A percentile compares a stretch with the other conserved stretches of the same genome.
These are phyloP conservation scores for Tetracladium marchalianum DNA, from an alignment of 495 filamentous ascomycete species.

Conservation along the genomic window DNA sequence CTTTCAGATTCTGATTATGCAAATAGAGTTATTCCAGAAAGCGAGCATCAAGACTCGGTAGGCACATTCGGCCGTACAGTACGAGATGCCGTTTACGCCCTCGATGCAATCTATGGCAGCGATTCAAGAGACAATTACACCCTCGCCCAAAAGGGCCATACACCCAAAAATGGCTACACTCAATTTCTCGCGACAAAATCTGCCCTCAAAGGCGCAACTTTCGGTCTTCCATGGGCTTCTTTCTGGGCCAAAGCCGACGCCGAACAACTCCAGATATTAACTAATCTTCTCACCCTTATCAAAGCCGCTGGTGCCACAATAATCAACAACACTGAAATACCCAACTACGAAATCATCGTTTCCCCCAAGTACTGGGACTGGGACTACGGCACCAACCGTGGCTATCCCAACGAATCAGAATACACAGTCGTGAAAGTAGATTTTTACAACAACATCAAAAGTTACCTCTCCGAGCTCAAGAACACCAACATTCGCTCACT, in stretches of 20 bases:
- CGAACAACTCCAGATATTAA: slow-evolving; percentile 41
- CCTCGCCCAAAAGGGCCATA: slow-evolving; percentile 35
- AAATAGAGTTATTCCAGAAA: slow-evolving; percentile 52
- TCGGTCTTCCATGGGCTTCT: slow-evolving; percentile 60
- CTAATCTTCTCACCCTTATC: slow-evolving; percentile 44
- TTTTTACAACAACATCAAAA: slow-evolving; percentile 64
- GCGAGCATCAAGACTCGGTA: slow-evolving; percentile 54
- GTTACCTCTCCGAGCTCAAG: slow-evolving; percentile 53
- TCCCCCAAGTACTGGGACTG: slow-evolving; percentile 59
- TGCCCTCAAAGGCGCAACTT: slow-evolving; percentile 49
- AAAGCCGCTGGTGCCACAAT: slow-evolving; percentile 53
- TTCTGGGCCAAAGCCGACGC: slow-evolving; percentile 52
- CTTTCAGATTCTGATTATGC: not conserved
- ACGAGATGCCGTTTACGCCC: slow-evolving; percentile 51
- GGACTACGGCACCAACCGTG: slow-evolving; percentile 55
- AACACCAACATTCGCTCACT: slow-evolving; percentile 55
- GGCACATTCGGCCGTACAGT: slow-evolving; percentile 58
- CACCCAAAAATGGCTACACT: slow-evolving; percentile 45
- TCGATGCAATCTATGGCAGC: slow-evolving; percentile 55
- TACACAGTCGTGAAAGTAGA: slow-evolving; percentile 65
- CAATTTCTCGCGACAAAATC: slow-evolving; percentile 41
- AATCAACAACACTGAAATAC: slow-evolving; percentile 61
- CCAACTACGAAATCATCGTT: slow-evolving; percentile 49
- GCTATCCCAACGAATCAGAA: slow-evolving; percentile 59
- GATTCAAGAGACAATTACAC: slow-evolving; percentile 52